These are phyloP conservation scores for Candida cerambycidarum DNA, from an alignment of 805 yeast species.

Conservation along the genomic window DNA sequence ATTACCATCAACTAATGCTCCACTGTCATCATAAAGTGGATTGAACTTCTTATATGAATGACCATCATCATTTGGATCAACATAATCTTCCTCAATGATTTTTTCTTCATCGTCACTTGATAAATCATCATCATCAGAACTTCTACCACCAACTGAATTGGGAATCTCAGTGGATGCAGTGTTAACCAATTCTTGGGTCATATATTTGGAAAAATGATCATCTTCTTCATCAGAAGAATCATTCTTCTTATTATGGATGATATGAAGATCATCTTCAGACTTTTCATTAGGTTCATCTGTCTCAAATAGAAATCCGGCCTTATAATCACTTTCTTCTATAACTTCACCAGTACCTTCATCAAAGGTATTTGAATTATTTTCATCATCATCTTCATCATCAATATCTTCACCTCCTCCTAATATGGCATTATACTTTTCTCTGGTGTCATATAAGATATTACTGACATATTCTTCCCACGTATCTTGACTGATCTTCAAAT, in stretches of 20 bases:
- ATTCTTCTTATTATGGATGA: constrained; percentile 12
- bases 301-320: constrained; percentile 31
- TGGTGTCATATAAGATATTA: constrained; percentile 77
- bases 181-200: constrained; percentile 71
- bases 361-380: constrained; percentile 25
- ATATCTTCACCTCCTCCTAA: constrained; percentile 74
- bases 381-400: constrained; percentile 34
- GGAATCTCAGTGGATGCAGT: constrained; percentile 40
- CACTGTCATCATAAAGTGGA: constrained; percentile 55
- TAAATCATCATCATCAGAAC: constrained; percentile 45
- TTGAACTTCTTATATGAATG: constrained; percentile 66
- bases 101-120: constrained; percentile 46
- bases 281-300: constrained; percentile 26
- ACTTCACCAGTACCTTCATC: constrained; percentile 42
- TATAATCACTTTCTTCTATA: constrained; percentile 32
- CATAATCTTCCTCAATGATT: constrained; percentile 60
- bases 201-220: constrained; percentile 67
- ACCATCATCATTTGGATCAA: constrained; percentile 82
- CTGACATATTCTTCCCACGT: constrained; percentile 84
- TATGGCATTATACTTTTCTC: constrained; percentile 92
- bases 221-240: constrained; percentile 40
- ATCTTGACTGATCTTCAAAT: constrained; percentile 36
- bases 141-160: constrained; percentile 16
- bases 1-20: constrained; percentile 18
- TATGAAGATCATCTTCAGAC: constrained; percentile 16